Evolutionary conservation across 2,329 filamentous ascomycete genomes (phyloP), one percentile per base, ranked within the genome.

Genomic region (Sclerotinia spermophila): DNA sequence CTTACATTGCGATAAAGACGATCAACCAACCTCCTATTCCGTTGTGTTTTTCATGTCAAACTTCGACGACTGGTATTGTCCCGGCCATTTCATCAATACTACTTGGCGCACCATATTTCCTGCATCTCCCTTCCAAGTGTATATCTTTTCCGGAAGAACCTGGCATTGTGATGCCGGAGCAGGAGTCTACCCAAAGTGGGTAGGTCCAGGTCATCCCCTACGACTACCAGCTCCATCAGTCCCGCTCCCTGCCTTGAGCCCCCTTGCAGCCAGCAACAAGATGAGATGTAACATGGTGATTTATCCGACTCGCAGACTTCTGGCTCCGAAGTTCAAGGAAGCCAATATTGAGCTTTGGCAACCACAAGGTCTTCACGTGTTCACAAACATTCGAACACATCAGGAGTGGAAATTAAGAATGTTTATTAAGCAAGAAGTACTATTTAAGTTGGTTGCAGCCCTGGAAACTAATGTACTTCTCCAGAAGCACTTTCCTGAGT

Each of bases 11-110:
- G 58, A 60, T n/a, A 60, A 42, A 40, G 24, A 60, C 24, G 38
- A 60, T 38, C 35, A 60, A n/a, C 58, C 58, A 15, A 60, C 58
- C 15, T 60, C 58, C 58, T 60, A 60, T 42, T 60, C 58, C 15
- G 15, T 60, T 35, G 58, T 60, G 35, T 60, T 60, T n/a, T 60
- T 60, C 58, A 60, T 60, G 38, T 60, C 58, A 8, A 60, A 60
- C 11, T 60, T 42, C 17, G 58, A 60, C n/a, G 13, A 42, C 6
- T 30, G 58, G n/a, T 42, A 60, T 21, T 60, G 38, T 7, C 58
- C 58, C 6, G 58, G 58, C 10, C 58, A 60, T 42, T 60, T 60
- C 21, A 60, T 60, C 33, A 42, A 60, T 6, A 60, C 24, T 17
- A 60, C 38, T 15, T 60, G 38, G 38, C 15, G n/a, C 10, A 60